phyloP scores from a whole-genome alignment of 176 grass and related monocot genomes.

The Calamus simplicifolius region DNA sequence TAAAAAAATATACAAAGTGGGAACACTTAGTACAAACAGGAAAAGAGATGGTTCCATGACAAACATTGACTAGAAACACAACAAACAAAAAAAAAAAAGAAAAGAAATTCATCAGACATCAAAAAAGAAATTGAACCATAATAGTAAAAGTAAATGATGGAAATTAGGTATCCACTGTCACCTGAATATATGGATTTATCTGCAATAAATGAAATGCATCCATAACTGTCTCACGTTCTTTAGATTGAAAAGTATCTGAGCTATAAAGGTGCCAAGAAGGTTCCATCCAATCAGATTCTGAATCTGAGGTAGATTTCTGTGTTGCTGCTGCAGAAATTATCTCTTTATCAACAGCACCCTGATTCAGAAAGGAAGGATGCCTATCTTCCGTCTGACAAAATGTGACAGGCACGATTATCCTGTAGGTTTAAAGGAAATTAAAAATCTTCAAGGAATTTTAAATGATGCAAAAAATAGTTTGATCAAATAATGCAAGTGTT shows the following conservation, averaged over 20 bases:
- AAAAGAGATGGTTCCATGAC: too few species aligned
- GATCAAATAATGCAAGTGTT: too few species aligned
- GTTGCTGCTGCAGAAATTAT: constrained; percentile 3
- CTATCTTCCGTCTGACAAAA: constrained; percentile 10
- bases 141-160: too few species aligned
- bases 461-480: too few species aligned
- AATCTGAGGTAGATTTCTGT: constrained; percentile 23
- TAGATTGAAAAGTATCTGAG: constrained; percentile 34
- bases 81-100: too few species aligned
- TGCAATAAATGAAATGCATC: constrained; percentile 54
- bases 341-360: constrained; percentile 10
- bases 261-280: constrained; percentile 39
- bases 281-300: constrained; percentile 50
- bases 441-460: neutral
- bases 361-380: constrained; percentile 8
- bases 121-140: too few species aligned
- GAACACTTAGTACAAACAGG: too few species aligned
- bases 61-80: too few species aligned
- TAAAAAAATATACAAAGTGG: too few species aligned
- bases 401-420: constrained; percentile 14
- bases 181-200: constrained; percentile 63
- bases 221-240: constrained; percentile 40
- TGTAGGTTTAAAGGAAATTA: constrained; percentile 6
- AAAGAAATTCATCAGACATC: too few species aligned
- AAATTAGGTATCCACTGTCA: constrained; percentile 6